A percentile compares a stretch with the other conserved stretches of the same genome.
Conservation (phyloP, 2,329 filamentous ascomycete genomes). For the Falciphora oryzae region DNA sequence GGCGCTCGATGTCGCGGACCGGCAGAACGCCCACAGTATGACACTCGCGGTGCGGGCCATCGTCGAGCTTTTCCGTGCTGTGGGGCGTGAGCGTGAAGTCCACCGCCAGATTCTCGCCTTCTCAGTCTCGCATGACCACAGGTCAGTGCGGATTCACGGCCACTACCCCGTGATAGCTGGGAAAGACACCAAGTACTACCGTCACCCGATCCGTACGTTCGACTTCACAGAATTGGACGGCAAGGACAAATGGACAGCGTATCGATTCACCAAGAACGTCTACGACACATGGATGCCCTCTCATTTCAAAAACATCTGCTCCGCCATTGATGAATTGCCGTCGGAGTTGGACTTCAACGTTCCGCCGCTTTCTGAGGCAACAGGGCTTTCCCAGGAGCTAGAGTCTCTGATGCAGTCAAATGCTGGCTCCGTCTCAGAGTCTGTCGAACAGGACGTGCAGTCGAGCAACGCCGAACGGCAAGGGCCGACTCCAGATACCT, state of each 20-base stretch:
- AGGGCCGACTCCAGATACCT: no score
- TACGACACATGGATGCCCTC: conserved; percentile 30
- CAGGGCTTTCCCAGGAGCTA: conserved; percentile 14
- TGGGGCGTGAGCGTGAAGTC: conserved; percentile 30
- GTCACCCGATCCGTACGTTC: conserved; percentile 29
- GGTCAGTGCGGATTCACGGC: conserved; percentile 31
- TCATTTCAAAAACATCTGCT: conserved; percentile 31
- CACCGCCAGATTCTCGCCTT: conserved; percentile 37
- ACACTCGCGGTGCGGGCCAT: conserved; percentile 32
- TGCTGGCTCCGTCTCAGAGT: conserved; percentile 9
- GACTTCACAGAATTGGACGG: conserved; percentile 25
- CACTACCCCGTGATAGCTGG: conserved; percentile 32
- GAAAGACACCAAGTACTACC: conserved; percentile 27
- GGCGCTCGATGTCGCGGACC: conserved; percentile 31
- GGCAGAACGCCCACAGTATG: conserved; percentile 36
- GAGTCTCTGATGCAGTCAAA: conserved; percentile 12
- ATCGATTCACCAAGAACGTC: conserved; percentile 30
- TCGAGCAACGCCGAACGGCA: no score
- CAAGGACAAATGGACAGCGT: conserved; percentile 30
- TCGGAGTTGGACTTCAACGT: conserved; percentile 9
- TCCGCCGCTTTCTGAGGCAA: conserved; percentile 4
- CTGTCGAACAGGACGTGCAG: neutral
- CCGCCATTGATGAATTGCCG: conserved; percentile 27
- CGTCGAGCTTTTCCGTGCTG: conserved; percentile 32
- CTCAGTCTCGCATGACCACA: conserved; percentile 33